These are phyloP conservation scores for Backusella mclennaniae DNA, from an alignment of 192 early-diverging fungal genomes.

Conservation along the genomic window DNA sequence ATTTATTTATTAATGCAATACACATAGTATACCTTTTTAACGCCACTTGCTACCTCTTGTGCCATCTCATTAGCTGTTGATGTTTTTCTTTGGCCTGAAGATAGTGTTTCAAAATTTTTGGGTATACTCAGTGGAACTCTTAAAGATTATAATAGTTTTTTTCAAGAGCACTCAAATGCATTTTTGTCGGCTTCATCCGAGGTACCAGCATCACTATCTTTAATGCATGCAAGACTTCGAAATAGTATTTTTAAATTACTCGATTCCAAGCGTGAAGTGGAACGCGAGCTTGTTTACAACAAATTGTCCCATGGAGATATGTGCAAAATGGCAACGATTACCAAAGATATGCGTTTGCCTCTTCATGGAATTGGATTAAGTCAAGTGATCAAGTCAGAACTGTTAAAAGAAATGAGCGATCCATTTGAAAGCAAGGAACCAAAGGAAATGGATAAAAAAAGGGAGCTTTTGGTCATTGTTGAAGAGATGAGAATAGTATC, in stretches of 20 bases:
- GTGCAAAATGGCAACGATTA: conserved; percentile 11
- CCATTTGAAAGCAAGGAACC: neutral
- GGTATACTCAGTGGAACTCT: conserved; percentile 12
- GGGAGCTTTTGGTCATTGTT: neutral
- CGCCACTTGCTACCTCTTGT: conserved; percentile 18
- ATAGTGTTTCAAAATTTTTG: conserved; percentile 27
- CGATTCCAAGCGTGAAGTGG: conserved; percentile 28
- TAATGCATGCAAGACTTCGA: conserved; percentile 14
- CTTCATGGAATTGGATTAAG: conserved; percentile 29
- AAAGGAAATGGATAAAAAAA: neutral
- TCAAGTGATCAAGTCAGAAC: conserved; percentile 7
- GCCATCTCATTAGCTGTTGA: conserved; percentile 23
- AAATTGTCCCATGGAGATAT: conserved; percentile 19
- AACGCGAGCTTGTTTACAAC: conserved; percentile 26
- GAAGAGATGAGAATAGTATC: neutral
- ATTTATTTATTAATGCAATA: neutral
- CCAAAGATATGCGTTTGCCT: conserved; percentile 20
- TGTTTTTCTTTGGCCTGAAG: conserved; percentile 30
- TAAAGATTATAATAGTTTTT: neutral
- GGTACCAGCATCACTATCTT: neutral
- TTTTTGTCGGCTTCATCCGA: conserved; percentile 11
- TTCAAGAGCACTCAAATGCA: conserved; percentile 17
- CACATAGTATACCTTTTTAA: conserved; percentile 24
- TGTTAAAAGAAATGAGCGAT: neutral
- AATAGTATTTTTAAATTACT: conserved; percentile 19